These are phyloP conservation scores for Cladophialophora chaetospira DNA, from an alignment of 2,329 filamentous ascomycete genomes.

Conservation along the genomic window DNA sequence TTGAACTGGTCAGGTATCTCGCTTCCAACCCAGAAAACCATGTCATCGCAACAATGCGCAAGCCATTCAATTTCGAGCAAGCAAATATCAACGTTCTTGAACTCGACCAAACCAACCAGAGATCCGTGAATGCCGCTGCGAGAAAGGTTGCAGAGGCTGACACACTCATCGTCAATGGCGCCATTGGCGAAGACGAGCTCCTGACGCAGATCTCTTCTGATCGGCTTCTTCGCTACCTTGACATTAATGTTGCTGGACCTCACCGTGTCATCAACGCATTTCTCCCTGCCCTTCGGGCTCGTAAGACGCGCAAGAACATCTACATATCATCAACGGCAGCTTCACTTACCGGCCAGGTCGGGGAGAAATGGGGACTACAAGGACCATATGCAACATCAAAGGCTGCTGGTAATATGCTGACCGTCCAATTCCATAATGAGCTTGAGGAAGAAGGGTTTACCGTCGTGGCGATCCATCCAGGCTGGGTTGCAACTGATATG, in stretches of 20 bases:
- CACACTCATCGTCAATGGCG: constrained; percentile 17
- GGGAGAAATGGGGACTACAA: constrained; percentile 5
- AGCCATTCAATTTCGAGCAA: neutral
- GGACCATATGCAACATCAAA: constrained; percentile 16
- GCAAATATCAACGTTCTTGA: constrained; percentile 11
- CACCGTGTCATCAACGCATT: constrained; percentile 28
- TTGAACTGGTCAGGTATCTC: constrained; percentile 12
- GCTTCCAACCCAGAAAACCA: constrained; percentile 4
- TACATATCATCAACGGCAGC: constrained; percentile 17
- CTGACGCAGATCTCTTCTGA: constrained; percentile 10
- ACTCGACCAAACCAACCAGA: constrained; percentile 14
- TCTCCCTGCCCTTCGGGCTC: constrained; percentile 8
- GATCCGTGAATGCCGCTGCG: constrained; percentile 4
- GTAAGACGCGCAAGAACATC: constrained; percentile 7
- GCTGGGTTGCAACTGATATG: constrained; percentile 19
- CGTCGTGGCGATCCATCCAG: constrained; percentile 10
- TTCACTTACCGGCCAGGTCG: constrained; percentile 11
- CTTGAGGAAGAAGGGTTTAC: constrained; percentile 16
- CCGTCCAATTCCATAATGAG: constrained; percentile 19
- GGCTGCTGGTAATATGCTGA: constrained; percentile 20
- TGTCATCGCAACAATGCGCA: constrained; percentile 19
- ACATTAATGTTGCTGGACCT: constrained; percentile 64
- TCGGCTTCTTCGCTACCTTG: constrained; percentile 66
- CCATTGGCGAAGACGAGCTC: constrained; percentile 17
- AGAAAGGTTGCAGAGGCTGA: constrained; percentile 9